These are phyloP conservation scores for Poronia punctata DNA, from an alignment of 495 filamentous ascomycete genomes.

Conservation along the genomic window DNA sequence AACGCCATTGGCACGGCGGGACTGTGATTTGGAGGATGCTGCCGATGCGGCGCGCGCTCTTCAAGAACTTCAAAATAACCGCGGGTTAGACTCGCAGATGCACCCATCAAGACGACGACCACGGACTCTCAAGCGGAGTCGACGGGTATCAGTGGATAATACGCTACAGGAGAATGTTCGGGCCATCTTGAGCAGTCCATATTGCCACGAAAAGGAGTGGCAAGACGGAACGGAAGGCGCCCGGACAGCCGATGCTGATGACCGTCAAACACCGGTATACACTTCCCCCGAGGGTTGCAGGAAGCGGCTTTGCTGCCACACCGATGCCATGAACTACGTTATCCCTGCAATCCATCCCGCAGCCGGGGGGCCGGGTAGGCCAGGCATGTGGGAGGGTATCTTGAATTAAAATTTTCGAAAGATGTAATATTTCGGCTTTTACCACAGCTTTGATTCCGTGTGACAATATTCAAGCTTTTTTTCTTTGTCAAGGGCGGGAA, in stretches of 20 bases:
- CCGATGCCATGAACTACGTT: conserved; percentile 30
- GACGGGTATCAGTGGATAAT: conserved; percentile 60
- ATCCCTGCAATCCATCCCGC: conserved; percentile 34
- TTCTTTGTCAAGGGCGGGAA: conserved; percentile 22
- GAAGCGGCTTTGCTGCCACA: conserved; percentile 57
- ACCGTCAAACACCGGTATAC: conserved; percentile 31
- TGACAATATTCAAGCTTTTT: conserved; percentile 28
- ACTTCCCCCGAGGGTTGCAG: conserved; percentile 30
- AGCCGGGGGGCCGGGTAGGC: conserved; percentile 38
- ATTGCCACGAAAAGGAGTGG: conserved; percentile 26
- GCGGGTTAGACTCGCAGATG: conserved; percentile 29
- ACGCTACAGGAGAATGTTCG: conserved; percentile 70
- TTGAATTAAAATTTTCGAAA: conserved; percentile 28
- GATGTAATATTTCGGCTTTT: conserved; percentile 5
- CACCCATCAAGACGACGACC: conserved; percentile 15
- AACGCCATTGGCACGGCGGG: conserved; percentile 36
- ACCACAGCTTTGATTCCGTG: conserved; percentile 17
- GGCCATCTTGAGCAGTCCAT: conserved; percentile 40
- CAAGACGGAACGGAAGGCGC: conserved; percentile 28
- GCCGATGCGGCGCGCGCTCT: conserved; percentile 60
- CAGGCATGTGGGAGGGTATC: conserved; percentile 56
- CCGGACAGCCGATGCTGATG: conserved; percentile 14
- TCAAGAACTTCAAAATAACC: conserved; percentile 53
- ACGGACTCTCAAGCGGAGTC: conserved; percentile 58
- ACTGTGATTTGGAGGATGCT: conserved; percentile 40